phyloP scores from a whole-genome alignment of 306 rosid species.

The Prunus mongolica region DNA sequence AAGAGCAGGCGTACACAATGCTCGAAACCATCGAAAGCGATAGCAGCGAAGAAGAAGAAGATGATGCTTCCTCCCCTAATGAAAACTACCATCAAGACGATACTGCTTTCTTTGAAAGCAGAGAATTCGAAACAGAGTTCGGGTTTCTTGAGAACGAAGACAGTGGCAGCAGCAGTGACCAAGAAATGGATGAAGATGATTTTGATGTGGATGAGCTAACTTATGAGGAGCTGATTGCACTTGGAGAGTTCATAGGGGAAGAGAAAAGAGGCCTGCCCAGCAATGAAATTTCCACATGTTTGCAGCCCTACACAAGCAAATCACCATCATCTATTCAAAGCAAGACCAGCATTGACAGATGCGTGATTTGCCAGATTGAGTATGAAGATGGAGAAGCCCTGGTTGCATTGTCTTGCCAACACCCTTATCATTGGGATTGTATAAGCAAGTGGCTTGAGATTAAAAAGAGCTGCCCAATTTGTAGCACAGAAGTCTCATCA shows the following conservation, averaged over 20 bases:
- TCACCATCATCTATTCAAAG: conserved; percentile 4
- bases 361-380: conserved; percentile 87
- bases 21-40: conserved; percentile 54
- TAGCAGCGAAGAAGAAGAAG: conserved; percentile 20
- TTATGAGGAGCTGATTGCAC: conserved; percentile 73
- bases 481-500: conserved; percentile 55
- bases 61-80: conserved; percentile 8
- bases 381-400: conserved; percentile 63
- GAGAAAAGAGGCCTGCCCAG: conserved; percentile 62
- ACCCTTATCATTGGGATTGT: conserved; percentile 79
- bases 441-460: conserved; percentile 78
- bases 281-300: conserved; percentile 54
- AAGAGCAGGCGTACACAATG: conserved; percentile 38
- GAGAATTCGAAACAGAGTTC: conserved; percentile 31
- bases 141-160: conserved; percentile 40
- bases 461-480: conserved; percentile 84
- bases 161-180: conserved; percentile 21
- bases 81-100: conserved; percentile 12
- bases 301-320: conserved; percentile 32
- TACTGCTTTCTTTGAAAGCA: conserved; percentile 29
- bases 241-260: conserved; percentile 74
- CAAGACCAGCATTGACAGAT: conserved; percentile 46
- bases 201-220: conserved; percentile 59
- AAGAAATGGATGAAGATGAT: conserved; percentile 50
- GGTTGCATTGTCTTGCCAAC: conserved; percentile 67